Evolutionary conservation across 768 basidiomycete species (phyloP), one percentile per base, ranked within the genome.

Genomic region (Phanerochaete sordida): DNA sequence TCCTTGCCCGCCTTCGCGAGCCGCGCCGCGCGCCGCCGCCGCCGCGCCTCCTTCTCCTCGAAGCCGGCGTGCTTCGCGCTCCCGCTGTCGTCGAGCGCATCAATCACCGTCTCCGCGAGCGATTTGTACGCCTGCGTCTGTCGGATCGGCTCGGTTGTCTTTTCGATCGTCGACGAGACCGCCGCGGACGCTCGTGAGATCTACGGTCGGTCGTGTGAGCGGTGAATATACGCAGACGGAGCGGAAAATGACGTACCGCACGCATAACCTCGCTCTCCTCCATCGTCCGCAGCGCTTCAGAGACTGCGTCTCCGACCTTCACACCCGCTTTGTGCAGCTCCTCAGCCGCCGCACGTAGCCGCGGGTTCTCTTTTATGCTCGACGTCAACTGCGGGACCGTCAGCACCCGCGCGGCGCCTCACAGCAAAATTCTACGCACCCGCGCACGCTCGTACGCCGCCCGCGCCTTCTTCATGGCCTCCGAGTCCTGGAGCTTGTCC

Each of bases 91-190:
- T 98, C 95, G 43, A 99, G 80, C 2, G 95, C 93, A 63, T 99
- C 97, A 3, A 94, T 77, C 15, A 99, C 76, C 1, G 92, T 92
- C 47, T 96, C 93, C 0, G 93, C 85, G 7, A 98, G 77, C 0
- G 88, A 79, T 77, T 97, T 97, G 78, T 99, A 99, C 0, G 96
- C 93, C 15, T 84, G 88, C 1, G 96, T 99, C 63, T 97, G 94
- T 45, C 97, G 89, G 61, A 99, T 90, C n/a, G 96, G 96, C 62
- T 96, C 95, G 2, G 97, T 98, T 15, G 93, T 91, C 47, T 88
- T 86, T 49, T 87, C 87, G 50, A 95, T 93, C 6, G 91, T 91
- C 11, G 80, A 85, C 7, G 95, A 94, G 58, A 96, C 85, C 6
- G 93, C 91, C 16, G 87, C 84, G 0, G 93, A 91, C 1, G 95